Base-by-base conservation (phyloP, 768 basidiomycete species). In the Hysterangium stoloniferum region DNA sequence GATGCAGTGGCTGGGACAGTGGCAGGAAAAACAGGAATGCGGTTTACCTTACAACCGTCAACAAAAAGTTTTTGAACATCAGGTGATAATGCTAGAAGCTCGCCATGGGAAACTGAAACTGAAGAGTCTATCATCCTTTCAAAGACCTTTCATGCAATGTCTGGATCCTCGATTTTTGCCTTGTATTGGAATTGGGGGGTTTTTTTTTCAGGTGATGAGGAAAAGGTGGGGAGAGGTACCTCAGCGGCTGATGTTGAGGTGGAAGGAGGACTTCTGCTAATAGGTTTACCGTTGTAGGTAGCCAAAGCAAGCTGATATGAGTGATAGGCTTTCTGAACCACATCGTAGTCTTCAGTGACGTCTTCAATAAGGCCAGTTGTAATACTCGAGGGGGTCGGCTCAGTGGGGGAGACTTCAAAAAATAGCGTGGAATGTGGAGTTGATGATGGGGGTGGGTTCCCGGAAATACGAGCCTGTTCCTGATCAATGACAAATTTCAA, bases 131-230 rank as follows among this genome's bases (percentile, higher is more conserved):
- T 28, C 20, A 35, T 40, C 13, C 31, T 20, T 13, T 40, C 27
- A 4, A 40, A 40, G 12, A 51, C 40, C 12, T 19, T 42, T 19
- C 28, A 27, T n/a, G 37, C 49, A 13, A 37, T 17, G 25, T 17
- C 22, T 4, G 49, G 15, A 31, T 51, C 24, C 8, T 51, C 38
- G 1, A 22, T 20, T 20, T 51, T 51, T 4, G 40, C 17, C 3
- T 22, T 3, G 15, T 51, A 51, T 32, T 51, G 49, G n/a, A 28
- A 51, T n/a, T 51, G 49, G 4, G 49, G 25, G 1, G 28, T 12
- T 22, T 51, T 51, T 17, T 51, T 51, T 5, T 40, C 49, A 28
- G 9, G n/a, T n/a, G n/a, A n/a, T n/a, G n/a, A n/a, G n/a, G n/a
- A n/a, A n/a, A n/a, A n/a, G n/a, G n/a, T n/a, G n/a, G n/a, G n/a